These are phyloP conservation scores for Cladosporium sp. DNA, from an alignment of 2,329 filamentous ascomycete genomes.

Conservation along the genomic window DNA sequence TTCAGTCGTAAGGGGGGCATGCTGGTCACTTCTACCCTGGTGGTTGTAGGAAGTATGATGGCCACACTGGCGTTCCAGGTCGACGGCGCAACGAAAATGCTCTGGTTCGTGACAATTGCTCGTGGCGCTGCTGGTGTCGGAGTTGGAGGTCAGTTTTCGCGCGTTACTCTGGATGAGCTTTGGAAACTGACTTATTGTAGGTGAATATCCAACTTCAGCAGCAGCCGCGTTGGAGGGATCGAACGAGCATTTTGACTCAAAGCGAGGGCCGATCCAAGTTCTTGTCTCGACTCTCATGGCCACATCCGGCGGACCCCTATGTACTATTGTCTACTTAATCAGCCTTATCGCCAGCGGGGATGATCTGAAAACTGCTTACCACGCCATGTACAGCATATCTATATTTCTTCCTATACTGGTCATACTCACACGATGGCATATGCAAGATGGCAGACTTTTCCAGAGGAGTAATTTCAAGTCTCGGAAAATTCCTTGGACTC, in stretches of 20 bases:
- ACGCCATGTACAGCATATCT: conserved; percentile 40
- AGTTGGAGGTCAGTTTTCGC: background rate
- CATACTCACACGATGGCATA: conserved; percentile 29
- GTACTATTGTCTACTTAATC: conserved; percentile 34
- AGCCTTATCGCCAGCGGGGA: conserved; percentile 29
- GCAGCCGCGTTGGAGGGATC: conserved; percentile 46
- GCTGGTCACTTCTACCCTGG: conserved; percentile 30
- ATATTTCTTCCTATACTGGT: conserved; percentile 46
- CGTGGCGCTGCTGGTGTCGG: conserved; percentile 37
- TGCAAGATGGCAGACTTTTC: conserved; percentile 49
- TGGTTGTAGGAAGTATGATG: conserved; percentile 33
- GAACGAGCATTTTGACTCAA: conserved; percentile 40
- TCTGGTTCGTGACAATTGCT: conserved; percentile 51
- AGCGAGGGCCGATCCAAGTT: conserved; percentile 26
- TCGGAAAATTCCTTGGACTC: conserved; percentile 40
- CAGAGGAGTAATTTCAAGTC: conserved; percentile 46
- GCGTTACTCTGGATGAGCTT: conserved; percentile 20
- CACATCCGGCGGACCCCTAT: conserved; percentile 23
- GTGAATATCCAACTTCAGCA: conserved; percentile 48
- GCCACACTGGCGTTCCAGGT: conserved; percentile 37
- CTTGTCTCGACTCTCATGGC: conserved; percentile 24
- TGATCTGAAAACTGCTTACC: conserved; percentile 40
- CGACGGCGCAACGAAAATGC: conserved; percentile 39
- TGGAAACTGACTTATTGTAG: conserved; percentile 28
- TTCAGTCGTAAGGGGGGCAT: conserved; percentile 33